phyloP scores from a whole-genome alignment of 345 rosid species.

The Citrus australasica region DNA sequence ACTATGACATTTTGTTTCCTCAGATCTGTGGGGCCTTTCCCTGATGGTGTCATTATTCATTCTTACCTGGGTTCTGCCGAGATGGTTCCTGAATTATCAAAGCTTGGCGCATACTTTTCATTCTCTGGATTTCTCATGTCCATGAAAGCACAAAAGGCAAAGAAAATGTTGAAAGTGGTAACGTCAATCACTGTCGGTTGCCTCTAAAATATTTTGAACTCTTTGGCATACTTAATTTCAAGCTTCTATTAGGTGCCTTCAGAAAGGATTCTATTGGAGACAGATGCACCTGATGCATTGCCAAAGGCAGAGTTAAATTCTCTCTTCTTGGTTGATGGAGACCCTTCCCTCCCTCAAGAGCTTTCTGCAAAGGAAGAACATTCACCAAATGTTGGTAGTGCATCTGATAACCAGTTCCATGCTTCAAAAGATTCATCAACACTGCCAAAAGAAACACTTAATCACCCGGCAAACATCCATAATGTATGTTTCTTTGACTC shows the following conservation, averaged over 20 bases:
- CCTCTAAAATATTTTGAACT: neutral
- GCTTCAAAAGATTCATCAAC: conserved; percentile 30
- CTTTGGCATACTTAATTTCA: conserved; percentile 10
- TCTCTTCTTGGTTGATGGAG: conserved; percentile 49
- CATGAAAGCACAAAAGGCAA: conserved; percentile 73
- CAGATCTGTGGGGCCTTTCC: conserved; percentile 81
- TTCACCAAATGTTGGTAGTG: conserved; percentile 18
- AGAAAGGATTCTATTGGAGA: conserved; percentile 83
- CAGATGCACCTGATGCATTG: conserved; percentile 94
- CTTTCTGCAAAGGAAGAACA: conserved; percentile 20
- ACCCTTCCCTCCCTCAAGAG: conserved; percentile 37
- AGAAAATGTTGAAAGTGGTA: conserved; percentile 65
- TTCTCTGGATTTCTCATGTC: conserved; percentile 87
- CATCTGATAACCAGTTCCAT: conserved; percentile 21
- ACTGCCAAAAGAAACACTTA: conserved; percentile 50
- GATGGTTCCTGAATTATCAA: conserved; percentile 93
- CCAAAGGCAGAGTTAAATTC: conserved; percentile 45
- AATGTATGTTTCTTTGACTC: conserved; percentile 35
- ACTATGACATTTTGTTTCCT: neutral
- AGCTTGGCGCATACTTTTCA: conserved; percentile 90
- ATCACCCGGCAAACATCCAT: conserved; percentile 88
- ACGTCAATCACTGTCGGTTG: conserved; percentile 22
- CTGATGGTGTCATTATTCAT: conserved; percentile 81
- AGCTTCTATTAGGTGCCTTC: conserved; percentile 54
- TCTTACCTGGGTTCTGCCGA: conserved; percentile 86